Base-by-base conservation (phyloP, 2,329 filamentous ascomycete genomes). In the Phyllosticta citrichinensis region DNA sequence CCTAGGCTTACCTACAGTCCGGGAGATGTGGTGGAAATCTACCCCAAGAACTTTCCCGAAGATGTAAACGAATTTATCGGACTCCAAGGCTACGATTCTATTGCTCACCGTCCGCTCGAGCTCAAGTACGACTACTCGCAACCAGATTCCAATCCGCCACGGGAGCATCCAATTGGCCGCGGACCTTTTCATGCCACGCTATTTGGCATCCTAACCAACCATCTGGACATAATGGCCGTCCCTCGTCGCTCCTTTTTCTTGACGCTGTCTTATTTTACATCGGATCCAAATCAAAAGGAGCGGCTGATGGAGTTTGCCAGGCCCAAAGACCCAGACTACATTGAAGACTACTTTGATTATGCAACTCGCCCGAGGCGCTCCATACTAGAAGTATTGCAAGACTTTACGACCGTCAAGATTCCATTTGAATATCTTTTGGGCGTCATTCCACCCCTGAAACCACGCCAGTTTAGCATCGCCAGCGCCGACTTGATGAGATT, bases 341-440 rank as follows among this genome's bases (percentile, higher is more conserved):
- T 93, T 5, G 91, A 97, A 67, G 94, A 99, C 67, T 87, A 96
- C 61, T 97, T 90, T 76, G 93, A 99, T 75, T 99, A 99, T 71
- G 94, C 94, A 1, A 92, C 92, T 0, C 86, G 94, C 9, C 89
- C 93, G 0, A 87, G 91, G 35, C 87, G 94, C 35, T 95, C 89
- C 62, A 96, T 97, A 62, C 78, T 99, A 5, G 94, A 99, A 74
- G 87, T 96, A 3, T 81, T 99, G 27, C 86, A 93, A 61, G 94
- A 99, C 67, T 99, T 99, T 68, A 83, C 88, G 52, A 87, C 84
- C 0, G 87, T 97, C 60, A 87, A 86, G 64, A 84, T 99, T 2
- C 92, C 94, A 0, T 89, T 86, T 75, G 79, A 87, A 60, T 84
- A 87, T 56, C 80, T 87, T 1, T 80, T 89, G 10, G 84, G 87